Evolutionary conservation across 2,329 filamentous ascomycete species (phyloP).

Genomic region (Microsporum canis): DNA sequence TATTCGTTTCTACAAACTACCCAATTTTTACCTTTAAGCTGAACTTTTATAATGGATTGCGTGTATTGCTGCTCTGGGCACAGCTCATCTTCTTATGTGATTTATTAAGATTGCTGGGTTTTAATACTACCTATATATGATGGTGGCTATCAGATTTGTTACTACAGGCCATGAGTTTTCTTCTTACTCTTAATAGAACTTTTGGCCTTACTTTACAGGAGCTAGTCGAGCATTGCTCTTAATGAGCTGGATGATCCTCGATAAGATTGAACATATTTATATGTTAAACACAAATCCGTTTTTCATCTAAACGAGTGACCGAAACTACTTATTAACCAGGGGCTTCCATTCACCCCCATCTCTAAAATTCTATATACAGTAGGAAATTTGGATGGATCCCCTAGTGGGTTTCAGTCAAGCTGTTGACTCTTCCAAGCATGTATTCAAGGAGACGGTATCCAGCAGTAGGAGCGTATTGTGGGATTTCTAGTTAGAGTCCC

Average conservation of each 20-base stretch:
- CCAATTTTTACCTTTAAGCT: not conserved
- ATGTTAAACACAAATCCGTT: not conserved
- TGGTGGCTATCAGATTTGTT: not conserved
- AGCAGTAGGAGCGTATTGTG: slow-evolving; percentile 29
- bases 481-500: slow-evolving; percentile 22
- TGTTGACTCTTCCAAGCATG: slow-evolving; percentile 52
- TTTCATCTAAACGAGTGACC: not conserved
- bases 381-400: not conserved
- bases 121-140: not conserved
- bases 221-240: too few relatives aligned
- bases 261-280: too few relatives aligned
- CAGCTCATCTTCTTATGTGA: not conserved
- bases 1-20: not conserved
- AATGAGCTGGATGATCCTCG: too few relatives aligned
- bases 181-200: too few relatives aligned
- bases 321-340: not conserved
- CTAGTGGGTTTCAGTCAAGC: not conserved
- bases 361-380: not conserved
- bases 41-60: not conserved
- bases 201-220: too few relatives aligned
- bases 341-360: not conserved
- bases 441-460: slow-evolving; percentile 60
- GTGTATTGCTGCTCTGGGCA: not conserved
- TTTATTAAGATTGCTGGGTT: not conserved
- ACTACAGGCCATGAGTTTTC: not conserved